These are phyloP conservation scores for Dentipellis fragilis DNA, from an alignment of 768 basidiomycete genomes.

Conservation along the genomic window DNA sequence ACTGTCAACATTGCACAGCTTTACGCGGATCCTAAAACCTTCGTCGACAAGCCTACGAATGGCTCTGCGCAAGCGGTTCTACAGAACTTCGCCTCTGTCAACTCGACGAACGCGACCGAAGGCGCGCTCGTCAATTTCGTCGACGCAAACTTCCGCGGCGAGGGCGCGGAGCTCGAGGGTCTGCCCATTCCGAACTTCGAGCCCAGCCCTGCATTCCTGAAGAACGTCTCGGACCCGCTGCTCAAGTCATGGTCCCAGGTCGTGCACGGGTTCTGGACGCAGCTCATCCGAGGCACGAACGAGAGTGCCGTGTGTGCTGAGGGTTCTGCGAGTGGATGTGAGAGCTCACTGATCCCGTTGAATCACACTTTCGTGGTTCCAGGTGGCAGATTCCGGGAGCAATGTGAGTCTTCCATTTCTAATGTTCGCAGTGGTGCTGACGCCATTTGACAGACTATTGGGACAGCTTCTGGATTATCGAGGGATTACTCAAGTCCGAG, in stretches of 20 bases:
- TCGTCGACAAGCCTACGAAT: conserved; percentile 83
- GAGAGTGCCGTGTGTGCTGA: conserved; percentile 50
- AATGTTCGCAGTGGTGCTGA: background rate
- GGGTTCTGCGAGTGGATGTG: conserved; percentile 45
- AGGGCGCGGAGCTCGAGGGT: conserved; percentile 74
- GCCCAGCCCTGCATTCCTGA: conserved; percentile 53
- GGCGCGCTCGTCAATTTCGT: conserved; percentile 61
- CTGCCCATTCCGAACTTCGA: conserved; percentile 53
- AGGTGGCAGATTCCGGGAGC: conserved; percentile 77
- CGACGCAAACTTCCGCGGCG: conserved; percentile 67
- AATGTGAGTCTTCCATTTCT: conserved; percentile 42
- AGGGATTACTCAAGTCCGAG: conserved; percentile 77
- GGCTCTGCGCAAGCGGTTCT: conserved; percentile 57
- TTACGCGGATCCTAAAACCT: conserved; percentile 77
- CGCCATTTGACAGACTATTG: conserved; percentile 32
- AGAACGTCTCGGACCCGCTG: conserved; percentile 59
- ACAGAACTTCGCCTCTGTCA: conserved; percentile 47
- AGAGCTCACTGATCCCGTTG: conserved; percentile 79
- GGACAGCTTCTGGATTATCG: conserved; percentile 80
- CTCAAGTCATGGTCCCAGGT: conserved; percentile 62
- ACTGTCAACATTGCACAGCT: conserved; percentile 71
- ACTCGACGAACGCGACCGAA: conserved; percentile 39
- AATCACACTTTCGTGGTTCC: conserved; percentile 91
- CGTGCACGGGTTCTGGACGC: conserved; percentile 83
- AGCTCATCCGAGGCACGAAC: conserved; percentile 72